phyloP scores from a whole-genome alignment of 108 stramenopile genomes.

The Chaetoceros tenuissimus region DNA sequence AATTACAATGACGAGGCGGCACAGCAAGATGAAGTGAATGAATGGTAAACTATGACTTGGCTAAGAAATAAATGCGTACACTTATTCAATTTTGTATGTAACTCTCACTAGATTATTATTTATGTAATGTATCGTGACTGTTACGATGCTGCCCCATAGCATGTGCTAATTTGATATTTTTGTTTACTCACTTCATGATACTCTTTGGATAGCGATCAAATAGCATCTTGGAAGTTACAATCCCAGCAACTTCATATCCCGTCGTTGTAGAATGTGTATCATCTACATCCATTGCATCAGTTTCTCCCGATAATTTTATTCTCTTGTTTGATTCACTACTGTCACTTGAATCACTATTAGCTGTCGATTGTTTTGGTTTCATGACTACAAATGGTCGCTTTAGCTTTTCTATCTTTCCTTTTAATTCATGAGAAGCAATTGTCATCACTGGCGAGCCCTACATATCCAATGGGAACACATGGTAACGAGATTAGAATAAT shows the following conservation, averaged over 20 bases:
- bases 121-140: too few relatives aligned
- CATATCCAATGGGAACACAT: too few relatives aligned
- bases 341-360: neutral
- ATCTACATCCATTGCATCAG: constrained; percentile 5
- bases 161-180: too few relatives aligned
- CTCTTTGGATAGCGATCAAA: constrained; percentile 70
- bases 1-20: too few relatives aligned
- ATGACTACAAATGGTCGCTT: constrained; percentile 67
- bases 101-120: too few relatives aligned
- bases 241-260: constrained; percentile 46
- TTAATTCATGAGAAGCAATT: constrained; percentile 58
- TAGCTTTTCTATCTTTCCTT: constrained; percentile 38
- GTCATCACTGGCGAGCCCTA: constrained; percentile 48
- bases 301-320: neutral
- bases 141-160: too few relatives aligned
- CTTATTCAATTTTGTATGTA: too few relatives aligned
- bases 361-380: constrained; percentile 36
- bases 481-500: neutral
- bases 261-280: constrained; percentile 3
- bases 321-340: neutral
- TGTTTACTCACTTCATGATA: constrained; percentile 35
- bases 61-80: too few relatives aligned
- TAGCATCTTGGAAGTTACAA: constrained; percentile 54
- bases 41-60: too few relatives aligned
- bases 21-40: too few relatives aligned